Evolutionary conservation across 2,329 filamentous ascomycete species (phyloP), one percentile per base, ranked within the genome.

Genomic region (Ambrosiella cleistominuta): DNA sequence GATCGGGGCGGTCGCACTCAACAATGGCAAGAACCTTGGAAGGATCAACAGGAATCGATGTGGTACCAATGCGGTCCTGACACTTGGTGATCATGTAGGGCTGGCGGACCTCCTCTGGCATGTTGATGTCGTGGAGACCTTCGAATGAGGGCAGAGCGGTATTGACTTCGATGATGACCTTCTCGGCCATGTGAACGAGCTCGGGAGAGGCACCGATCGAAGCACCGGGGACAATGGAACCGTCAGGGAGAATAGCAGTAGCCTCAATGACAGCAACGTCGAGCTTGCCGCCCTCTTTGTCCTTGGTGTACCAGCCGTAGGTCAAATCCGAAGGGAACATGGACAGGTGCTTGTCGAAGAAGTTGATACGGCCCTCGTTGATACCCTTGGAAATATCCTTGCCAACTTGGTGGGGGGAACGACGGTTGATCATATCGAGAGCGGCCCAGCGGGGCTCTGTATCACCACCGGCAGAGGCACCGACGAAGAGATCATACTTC

Each of bases 141-240:
- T 93, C 85, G 66, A 95, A 90, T 49, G 81, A 88, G 4, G 88
- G 88, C 55, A 86, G 80, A 1, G 88, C 75, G 0, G 89, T 95
- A 75, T 95, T 95, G 71, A 95, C 85, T 73, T 95, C 88, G 66
- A 95, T 87, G 66, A 95, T 88, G 71, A 95, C 81, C 74, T 95
- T 95, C 68, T 95, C 87, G 56, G 88, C 87, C 80, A 94, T 88
- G 71, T 95, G 88, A 54, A 95, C 77, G 57, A 95, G 76, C 69
- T 95, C 88, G 3, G 88, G 88, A 2, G 83, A 86, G 11, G 88
- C 88, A 57, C 88, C 88, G 35, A 95, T 87, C 8, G 83, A 88
- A 39, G 88, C 88, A 64, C 89, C 88, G 3, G 86, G 88, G 49
- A 95, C 85, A 65, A 95, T 90, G 63, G 88, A 89, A 62, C 88